Evolutionary conservation across 768 basidiomycete genomes (phyloP).

Genomic region (Daedaleopsis sinensis): DNA sequence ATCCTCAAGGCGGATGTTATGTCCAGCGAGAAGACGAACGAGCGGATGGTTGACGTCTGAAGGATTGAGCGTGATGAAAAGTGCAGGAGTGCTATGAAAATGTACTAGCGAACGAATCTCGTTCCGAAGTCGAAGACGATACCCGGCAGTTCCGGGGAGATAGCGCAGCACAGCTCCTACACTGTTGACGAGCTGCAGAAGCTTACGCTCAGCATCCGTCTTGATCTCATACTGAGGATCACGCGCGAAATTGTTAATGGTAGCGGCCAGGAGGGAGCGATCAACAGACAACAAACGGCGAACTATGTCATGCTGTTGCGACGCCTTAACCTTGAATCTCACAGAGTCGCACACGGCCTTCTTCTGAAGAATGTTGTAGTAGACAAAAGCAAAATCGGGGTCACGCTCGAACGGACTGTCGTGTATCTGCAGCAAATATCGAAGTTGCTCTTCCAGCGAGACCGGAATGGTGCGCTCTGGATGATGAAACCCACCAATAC

Average conservation of each 20-base stretch:
- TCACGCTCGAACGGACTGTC: conserved; percentile 9
- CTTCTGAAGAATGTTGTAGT: conserved; percentile 25
- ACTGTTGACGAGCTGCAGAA: background rate
- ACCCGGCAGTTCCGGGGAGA: background rate
- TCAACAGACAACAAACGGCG: background rate
- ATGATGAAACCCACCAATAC: conserved; percentile 13
- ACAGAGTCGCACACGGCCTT: conserved; percentile 3
- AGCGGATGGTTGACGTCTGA: conserved; percentile 1
- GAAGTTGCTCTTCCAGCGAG: background rate
- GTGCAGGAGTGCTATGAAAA: background rate
- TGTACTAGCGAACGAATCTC: background rate
- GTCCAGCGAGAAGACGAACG: background rate
- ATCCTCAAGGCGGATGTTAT: background rate
- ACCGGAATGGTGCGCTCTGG: background rate
- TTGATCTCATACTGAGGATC: background rate
- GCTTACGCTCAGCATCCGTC: background rate
- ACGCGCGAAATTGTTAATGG: background rate
- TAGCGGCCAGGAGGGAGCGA: rapidly evolving
- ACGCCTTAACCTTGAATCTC: background rate
- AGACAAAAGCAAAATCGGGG: conserved; percentile 22
- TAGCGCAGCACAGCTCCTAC: background rate
- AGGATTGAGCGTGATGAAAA: background rate
- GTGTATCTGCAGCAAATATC: background rate
- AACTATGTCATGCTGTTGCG: background rate
- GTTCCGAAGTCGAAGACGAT: background rate